phyloP scores from a whole-genome alignment of 345 rosid genomes.

The Eucalyptus erythrocorys region DNA sequence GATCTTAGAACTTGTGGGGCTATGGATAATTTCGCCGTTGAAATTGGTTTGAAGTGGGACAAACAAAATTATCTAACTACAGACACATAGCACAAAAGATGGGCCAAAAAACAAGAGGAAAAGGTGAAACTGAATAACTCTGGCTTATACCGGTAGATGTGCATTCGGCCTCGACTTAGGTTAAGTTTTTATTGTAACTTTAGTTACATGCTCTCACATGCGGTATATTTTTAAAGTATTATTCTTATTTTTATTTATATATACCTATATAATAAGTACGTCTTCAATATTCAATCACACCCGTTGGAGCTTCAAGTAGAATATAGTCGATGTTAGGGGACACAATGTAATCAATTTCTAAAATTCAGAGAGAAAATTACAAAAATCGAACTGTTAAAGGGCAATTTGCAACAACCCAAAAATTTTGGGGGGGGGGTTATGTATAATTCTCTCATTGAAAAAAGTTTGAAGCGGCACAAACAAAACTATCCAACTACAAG shows the following conservation, averaged over 20 bases:
- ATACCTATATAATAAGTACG: neutral
- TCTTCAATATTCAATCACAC: neutral
- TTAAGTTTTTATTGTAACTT: neutral
- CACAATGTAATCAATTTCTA: neutral
- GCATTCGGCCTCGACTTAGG: neutral
- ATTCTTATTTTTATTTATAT: neutral
- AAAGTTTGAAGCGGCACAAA: neutral
- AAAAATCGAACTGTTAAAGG: neutral
- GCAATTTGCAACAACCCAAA: neutral
- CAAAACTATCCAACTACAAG: neutral
- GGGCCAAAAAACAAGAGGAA: neutral
- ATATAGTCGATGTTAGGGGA: neutral
- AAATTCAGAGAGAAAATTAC: neutral
- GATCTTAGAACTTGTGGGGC: neutral
- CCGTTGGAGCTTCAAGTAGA: neutral
- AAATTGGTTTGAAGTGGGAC: neutral
- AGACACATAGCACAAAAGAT: neutral
- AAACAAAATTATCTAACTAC: neutral
- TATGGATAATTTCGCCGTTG: neutral
- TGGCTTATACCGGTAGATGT: neutral
- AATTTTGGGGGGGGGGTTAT: neutral
- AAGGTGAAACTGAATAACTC: neutral
- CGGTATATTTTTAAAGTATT: neutral
- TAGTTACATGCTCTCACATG: neutral
- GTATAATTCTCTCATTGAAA: neutral